Evolutionary conservation across 768 basidiomycete genomes (phyloP).

Genomic region (Lactarius psammicola): DNA sequence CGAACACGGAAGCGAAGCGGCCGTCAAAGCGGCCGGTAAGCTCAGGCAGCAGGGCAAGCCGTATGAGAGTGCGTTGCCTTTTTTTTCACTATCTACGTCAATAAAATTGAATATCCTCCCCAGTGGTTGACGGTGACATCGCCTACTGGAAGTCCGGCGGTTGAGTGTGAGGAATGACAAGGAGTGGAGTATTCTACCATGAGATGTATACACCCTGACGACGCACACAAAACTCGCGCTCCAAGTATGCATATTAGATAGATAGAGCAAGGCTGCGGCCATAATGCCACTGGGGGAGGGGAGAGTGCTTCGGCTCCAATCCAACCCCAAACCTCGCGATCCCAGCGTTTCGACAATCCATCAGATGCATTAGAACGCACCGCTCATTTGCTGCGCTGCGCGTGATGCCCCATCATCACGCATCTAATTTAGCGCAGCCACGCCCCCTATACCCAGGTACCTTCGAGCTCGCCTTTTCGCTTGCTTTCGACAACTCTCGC

Average conservation of each 20-base stretch:
- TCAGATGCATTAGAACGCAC: no score
- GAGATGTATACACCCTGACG: neutral
- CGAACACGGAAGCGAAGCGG: constrained; percentile 85
- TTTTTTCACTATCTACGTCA: neutral
- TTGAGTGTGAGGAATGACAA: constrained; percentile 33
- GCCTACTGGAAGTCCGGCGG: constrained; percentile 88
- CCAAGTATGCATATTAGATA: neutral
- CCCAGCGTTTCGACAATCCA: neutral
- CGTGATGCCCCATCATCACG: neutral
- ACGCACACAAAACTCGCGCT: neutral
- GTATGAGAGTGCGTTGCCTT: constrained; percentile 75
- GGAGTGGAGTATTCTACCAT: constrained; percentile 1
- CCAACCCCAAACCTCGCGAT: neutral
- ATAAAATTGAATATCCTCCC: neutral
- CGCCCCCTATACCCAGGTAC: no score
- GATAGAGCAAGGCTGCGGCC: constrained; percentile 3
- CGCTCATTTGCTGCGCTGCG: neutral
- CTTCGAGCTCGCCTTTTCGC: neutral
- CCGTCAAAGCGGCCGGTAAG: constrained; percentile 95
- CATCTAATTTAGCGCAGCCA: neutral
- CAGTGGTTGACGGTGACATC: constrained; percentile 87
- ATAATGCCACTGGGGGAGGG: constrained; percentile 7
- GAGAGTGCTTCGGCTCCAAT: neutral
- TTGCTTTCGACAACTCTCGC: neutral
- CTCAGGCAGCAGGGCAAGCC: constrained; percentile 95